Conservation (phyloP, 1,139 yeast species). For the Martiniozyma asiatica region DNA sequence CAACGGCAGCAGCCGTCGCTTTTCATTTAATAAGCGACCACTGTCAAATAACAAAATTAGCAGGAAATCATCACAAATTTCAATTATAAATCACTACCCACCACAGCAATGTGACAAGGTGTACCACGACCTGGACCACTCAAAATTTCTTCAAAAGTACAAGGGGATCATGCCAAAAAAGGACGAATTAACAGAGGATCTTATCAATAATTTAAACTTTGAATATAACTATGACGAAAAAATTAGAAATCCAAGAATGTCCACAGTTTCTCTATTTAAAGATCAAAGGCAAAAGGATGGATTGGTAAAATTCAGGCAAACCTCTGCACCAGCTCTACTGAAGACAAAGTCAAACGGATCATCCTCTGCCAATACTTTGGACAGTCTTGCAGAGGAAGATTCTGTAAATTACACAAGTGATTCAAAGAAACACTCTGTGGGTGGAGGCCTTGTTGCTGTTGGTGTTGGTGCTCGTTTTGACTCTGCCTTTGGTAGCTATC, state of each 20-base stretch:
- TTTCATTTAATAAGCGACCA: constrained; percentile 22
- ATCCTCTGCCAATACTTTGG: constrained; percentile 10
- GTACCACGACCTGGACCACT: constrained; percentile 19
- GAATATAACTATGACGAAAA: constrained; percentile 22
- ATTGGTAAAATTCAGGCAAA: constrained; percentile 3
- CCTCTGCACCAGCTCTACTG: constrained; percentile 10
- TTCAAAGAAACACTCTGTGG: background rate
- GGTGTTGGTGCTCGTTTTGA: too few relatives aligned
- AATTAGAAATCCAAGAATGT: constrained; percentile 24
- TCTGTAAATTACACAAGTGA: constrained; percentile 1
- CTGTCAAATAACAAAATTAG: constrained; percentile 7
- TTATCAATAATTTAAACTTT: constrained; percentile 15
- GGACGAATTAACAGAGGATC: constrained; percentile 18
- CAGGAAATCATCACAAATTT: constrained; percentile 18
- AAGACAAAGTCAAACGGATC: constrained; percentile 7
- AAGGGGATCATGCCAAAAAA: constrained; percentile 20
- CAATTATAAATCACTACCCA: constrained; percentile 18
- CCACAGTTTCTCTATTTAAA: constrained; percentile 13
- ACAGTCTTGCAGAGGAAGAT: constrained; percentile 8
- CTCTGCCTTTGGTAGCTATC: too few relatives aligned
- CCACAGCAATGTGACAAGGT: constrained; percentile 19
- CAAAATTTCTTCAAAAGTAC: constrained; percentile 18
- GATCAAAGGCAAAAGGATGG: background rate
- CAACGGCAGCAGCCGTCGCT: too few relatives aligned
- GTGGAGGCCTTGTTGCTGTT: constrained; percentile 2